These are phyloP conservation scores for Thermoascus crustaceus DNA, from an alignment of 2,329 filamentous ascomycete genomes.

Conservation along the genomic window DNA sequence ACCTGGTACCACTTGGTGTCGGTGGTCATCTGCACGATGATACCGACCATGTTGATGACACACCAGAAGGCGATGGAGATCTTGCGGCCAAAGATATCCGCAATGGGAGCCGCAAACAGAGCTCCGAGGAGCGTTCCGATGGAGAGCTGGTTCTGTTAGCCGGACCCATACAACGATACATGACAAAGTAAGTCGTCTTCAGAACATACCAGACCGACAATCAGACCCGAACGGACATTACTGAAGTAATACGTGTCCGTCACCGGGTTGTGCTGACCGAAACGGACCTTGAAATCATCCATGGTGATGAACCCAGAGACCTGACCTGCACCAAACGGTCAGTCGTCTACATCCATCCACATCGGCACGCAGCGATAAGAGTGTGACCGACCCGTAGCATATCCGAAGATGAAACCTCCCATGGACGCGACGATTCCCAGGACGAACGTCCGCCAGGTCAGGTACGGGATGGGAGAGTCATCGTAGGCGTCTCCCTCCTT, in stretches of 20 bases:
- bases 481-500: conserved; percentile 27
- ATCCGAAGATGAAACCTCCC: conserved; percentile 42
- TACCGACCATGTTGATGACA: conserved; percentile 37
- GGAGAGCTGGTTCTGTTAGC: conserved; percentile 28
- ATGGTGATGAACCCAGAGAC: conserved; percentile 40
- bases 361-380: conserved; percentile 3
- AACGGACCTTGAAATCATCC: conserved; percentile 37
- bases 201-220: conserved; percentile 35
- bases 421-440: conserved; percentile 40
- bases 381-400: conserved; percentile 31
- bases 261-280: conserved; percentile 25
- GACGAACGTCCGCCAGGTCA: conserved; percentile 37
- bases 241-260: conserved; percentile 32
- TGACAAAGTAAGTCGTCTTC: no score
- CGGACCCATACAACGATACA: no score
- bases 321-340: conserved; percentile 24
- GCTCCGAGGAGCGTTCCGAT: conserved; percentile 38
- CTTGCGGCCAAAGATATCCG: conserved; percentile 39
- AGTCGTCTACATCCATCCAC: conserved; percentile 5
- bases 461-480: conserved; percentile 35
- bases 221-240: conserved; percentile 37
- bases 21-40: conserved; percentile 40
- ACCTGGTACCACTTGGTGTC: conserved; percentile 36
- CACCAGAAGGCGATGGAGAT: conserved; percentile 39
- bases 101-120: conserved; percentile 36